Percentiles rank a stretch among this genome's conserved stretches.
phyloP scores from a whole-genome alignment of 148 eudicot genomes.

The Rhododendron simsii region DNA sequence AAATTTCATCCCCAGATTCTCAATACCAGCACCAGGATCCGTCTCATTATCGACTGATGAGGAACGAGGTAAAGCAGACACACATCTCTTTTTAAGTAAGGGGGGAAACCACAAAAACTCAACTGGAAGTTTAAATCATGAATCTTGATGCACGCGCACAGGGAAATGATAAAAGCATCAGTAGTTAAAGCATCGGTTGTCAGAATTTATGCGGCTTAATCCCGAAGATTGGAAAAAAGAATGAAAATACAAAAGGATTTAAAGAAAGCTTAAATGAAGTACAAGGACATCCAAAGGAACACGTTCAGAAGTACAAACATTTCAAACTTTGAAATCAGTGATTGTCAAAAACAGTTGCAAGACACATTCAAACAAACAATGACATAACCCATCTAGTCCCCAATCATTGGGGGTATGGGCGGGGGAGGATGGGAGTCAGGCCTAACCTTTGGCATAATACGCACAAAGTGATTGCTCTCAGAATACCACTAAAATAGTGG shows the following conservation, averaged over 20 bases:
- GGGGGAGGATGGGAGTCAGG: background rate
- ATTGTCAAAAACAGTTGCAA: background rate
- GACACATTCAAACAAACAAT: background rate
- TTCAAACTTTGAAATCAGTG: background rate
- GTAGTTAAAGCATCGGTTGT: background rate
- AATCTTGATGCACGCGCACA: background rate
- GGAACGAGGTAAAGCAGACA: constrained; percentile 8
- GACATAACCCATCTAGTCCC: background rate
- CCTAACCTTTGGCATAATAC: background rate
- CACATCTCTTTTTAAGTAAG: background rate
- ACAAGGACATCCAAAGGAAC: background rate
- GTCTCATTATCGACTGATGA: constrained; percentile 21
- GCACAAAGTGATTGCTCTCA: background rate
- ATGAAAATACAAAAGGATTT: background rate
- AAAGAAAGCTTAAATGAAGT: background rate
- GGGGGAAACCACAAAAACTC: background rate
- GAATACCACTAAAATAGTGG: background rate
- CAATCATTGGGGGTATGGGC: background rate
- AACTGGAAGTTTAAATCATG: background rate
- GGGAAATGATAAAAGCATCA: background rate
- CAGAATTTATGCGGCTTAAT: background rate
- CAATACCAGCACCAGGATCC: constrained; percentile 18
- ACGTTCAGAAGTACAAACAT: background rate
- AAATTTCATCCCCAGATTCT: constrained; percentile 23
- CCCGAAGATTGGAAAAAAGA: background rate